Conservation (phyloP, 176 grass and related monocot genomes). For the Carex kokanica region DNA sequence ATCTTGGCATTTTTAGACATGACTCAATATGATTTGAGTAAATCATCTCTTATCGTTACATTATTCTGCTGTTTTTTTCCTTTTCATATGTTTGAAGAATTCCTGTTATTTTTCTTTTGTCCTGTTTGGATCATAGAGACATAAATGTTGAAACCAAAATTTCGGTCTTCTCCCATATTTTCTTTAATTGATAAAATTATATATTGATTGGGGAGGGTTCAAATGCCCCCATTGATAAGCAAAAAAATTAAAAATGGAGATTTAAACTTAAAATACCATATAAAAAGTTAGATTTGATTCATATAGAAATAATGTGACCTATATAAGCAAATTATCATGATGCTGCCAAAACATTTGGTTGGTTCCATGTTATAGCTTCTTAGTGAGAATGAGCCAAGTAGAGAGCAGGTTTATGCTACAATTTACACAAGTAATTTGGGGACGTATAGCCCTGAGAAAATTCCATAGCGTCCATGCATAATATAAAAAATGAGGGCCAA, state of each 20-base stretch:
- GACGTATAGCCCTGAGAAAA: background rate
- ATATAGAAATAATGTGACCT: background rate
- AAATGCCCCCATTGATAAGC: background rate
- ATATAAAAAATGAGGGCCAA: background rate
- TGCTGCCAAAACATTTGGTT: background rate
- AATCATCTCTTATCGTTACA: background rate
- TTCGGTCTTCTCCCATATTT: background rate
- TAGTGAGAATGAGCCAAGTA: background rate
- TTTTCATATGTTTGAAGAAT: background rate
- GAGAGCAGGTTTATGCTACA: background rate
- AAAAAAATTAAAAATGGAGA: background rate
- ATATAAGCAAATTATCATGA: background rate
- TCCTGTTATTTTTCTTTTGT: background rate
- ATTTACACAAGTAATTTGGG: background rate
- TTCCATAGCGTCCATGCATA: background rate
- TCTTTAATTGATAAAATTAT: background rate
- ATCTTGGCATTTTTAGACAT: background rate
- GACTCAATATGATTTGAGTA: background rate
- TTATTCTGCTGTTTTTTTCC: background rate
- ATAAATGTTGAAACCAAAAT: background rate
- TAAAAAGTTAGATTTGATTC: background rate
- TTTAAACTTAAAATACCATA: background rate
- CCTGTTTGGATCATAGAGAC: background rate
- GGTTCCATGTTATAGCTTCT: background rate
- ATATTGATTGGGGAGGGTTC: background rate